phyloP scores from a whole-genome alignment of 2,329 filamentous ascomycete genomes.

The Onygenales sp. region DNA sequence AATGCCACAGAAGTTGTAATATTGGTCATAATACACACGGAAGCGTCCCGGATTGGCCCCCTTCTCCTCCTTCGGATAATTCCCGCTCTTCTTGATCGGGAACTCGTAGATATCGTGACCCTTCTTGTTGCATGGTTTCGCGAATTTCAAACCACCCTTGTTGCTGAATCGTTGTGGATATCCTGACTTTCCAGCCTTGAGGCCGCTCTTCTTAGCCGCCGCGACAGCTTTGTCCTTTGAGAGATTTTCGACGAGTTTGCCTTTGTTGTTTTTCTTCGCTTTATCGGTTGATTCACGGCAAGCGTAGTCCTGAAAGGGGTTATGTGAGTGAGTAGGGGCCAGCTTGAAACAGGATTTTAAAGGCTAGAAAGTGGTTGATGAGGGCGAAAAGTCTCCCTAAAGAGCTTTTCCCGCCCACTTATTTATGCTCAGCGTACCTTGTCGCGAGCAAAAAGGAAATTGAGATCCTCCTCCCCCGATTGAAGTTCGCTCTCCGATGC shows the following conservation, averaged over 20 bases:
- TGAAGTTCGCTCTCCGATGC: neutral
- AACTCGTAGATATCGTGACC: constrained; percentile 6
- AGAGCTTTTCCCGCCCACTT: neutral
- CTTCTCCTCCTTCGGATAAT: constrained; percentile 7
- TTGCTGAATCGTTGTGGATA: constrained; percentile 7
- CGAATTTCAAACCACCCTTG: constrained; percentile 4
- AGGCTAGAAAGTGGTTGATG: neutral
- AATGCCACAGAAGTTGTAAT: constrained; percentile 6
- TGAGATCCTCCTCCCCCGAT: neutral
- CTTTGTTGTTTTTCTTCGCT: constrained; percentile 6
- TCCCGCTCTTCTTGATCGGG: constrained; percentile 3
- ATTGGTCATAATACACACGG: constrained; percentile 8
- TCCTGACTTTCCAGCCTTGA: neutral
- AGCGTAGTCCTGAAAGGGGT: neutral
- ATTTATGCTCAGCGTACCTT: neutral
- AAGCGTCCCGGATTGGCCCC: constrained; percentile 7
- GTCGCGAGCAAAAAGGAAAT: constrained; percentile 1
- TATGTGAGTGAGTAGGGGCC: neutral
- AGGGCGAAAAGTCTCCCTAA: neutral
- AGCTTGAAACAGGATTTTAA: neutral
- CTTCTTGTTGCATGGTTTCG: constrained; percentile 8
- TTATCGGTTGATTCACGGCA: constrained; percentile 5
- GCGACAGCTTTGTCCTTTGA: constrained; percentile 3
- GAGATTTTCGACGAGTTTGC: constrained; percentile 1
- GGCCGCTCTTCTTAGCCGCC: neutral